Evolutionary conservation across 495 filamentous ascomycete species (phyloP).

Genomic region (Penicillium herquei): DNA sequence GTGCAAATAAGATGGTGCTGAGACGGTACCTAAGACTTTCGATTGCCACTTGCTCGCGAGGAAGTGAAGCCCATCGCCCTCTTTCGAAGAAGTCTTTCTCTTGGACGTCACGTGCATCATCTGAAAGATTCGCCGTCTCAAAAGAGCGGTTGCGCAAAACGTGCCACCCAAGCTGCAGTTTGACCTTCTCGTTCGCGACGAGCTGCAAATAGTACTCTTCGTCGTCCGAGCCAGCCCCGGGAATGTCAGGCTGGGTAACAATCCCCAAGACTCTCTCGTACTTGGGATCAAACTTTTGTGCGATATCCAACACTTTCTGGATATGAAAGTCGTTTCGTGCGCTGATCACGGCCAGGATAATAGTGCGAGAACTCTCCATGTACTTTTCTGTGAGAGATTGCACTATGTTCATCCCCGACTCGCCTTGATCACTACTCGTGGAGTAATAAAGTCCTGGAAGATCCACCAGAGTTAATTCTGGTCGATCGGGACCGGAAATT

Average conservation of each 20-base stretch:
- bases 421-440: conserved; percentile 31
- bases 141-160: conserved; percentile 60
- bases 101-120: conserved; percentile 25
- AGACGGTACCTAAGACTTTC: conserved; percentile 38
- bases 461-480: conserved; percentile 66
- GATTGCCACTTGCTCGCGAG: conserved; percentile 32
- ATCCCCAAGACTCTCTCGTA: conserved; percentile 50
- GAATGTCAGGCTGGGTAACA: conserved; percentile 46
- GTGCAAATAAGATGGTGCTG: conserved; percentile 39
- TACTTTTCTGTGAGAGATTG: conserved; percentile 54
- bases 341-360: conserved; percentile 63
- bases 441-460: conserved; percentile 60
- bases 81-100: conserved; percentile 34
- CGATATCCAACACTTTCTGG: conserved; percentile 45
- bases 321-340: conserved; percentile 50
- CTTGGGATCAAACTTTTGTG: conserved; percentile 1
- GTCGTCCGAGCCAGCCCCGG: conserved; percentile 24
- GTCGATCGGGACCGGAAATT: conserved; percentile 55
- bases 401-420: conserved; percentile 43
- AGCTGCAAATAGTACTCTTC: conserved; percentile 51
- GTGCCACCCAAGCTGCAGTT: conserved; percentile 68
- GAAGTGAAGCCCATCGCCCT: conserved; percentile 34
- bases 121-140: conserved; percentile 28
- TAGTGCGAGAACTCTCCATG: conserved; percentile 54
- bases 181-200: conserved; percentile 58